Base-by-base conservation (phyloP, 2,329 filamentous ascomycete species). In the Calonectria henricotiae region DNA sequence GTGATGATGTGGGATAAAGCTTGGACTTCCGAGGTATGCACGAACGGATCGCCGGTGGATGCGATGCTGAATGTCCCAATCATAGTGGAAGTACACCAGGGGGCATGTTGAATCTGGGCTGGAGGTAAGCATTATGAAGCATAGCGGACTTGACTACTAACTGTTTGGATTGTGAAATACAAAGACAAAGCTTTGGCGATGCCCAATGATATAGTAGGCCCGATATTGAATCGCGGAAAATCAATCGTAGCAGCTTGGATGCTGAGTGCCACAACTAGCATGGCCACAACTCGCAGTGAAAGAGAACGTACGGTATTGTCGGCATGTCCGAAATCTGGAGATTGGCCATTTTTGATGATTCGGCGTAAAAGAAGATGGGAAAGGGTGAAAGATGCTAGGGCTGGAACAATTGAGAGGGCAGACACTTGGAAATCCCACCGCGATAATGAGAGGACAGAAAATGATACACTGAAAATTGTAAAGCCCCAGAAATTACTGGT, bases 11-110 rank as follows among this genome's bases (percentile, higher is more conserved):
- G 75, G 8, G 75, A 72, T 0, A 80, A n/a, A 0, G 79, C 79
- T 1, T 77, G 73, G 4, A 67, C 4, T 6, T 80, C 77, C 0
- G 79, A 81, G 2, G 73, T 68, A 43, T 81, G 76, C 0, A 65
- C 68, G n/a, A 75, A 80, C 0, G 80, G 79, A 37, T 80, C 73
- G 13, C 72, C 74, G 5, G 78, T 76, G 3, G 80, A 77, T 1
- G 80, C 68, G 20, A 83, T 68, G 37, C 77, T 73, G 41, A 84
- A 85, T 0, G 79, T 82, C 23, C 73, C 75, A 3, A 82, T 76
- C 0, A 71, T 69, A 0, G 81, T 68, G 5, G 76, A 80, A 12
- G 74, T 71, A 1, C 55, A 61, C 83, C 82, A 85, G 3, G 82
- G 43, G 11, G 43, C 43, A 46, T 23, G 7, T 23, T 46, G 43